Conservation (phyloP, 306 rosid species). For the Elaeagnus macrophylla region DNA sequence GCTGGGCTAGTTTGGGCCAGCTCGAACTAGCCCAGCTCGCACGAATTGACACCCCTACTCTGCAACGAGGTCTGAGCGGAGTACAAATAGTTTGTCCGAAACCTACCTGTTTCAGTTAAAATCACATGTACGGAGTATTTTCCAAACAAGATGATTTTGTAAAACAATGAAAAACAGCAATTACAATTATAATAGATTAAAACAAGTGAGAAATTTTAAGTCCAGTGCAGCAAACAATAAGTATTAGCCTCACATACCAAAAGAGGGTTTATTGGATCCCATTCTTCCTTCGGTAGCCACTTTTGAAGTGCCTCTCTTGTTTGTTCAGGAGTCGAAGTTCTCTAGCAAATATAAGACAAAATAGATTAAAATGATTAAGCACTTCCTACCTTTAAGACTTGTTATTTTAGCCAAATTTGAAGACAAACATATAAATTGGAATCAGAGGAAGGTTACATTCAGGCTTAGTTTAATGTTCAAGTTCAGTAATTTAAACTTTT, state of each 20-base stretch:
- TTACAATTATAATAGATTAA: background rate
- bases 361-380: conserved; percentile 15
- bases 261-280: conserved; percentile 86
- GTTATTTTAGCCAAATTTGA: conserved; percentile 3
- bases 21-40: no score
- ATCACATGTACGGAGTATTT: background rate
- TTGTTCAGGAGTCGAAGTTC: conserved; percentile 74
- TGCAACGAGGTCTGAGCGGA: conserved; percentile 69
- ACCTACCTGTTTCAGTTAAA: conserved; percentile 47
- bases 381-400: conserved; percentile 4
- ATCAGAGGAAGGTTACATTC: no score
- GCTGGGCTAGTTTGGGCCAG: no score
- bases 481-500: background rate
- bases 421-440: background rate
- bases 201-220: background rate
- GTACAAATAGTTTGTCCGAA: conserved; percentile 82
- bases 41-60: no score
- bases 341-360: conserved; percentile 31
- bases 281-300: conserved; percentile 95
- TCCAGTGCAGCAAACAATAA: no score
- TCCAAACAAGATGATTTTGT: background rate
- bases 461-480: no score
- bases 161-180: background rate
- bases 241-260: conserved; percentile 45
- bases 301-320: conserved; percentile 65